A percentile compares a stretch with the other conserved stretches of the same genome.
Evolutionary conservation across 805 yeast species (phyloP).

Genomic region (Suhomyces kilbournensis): DNA sequence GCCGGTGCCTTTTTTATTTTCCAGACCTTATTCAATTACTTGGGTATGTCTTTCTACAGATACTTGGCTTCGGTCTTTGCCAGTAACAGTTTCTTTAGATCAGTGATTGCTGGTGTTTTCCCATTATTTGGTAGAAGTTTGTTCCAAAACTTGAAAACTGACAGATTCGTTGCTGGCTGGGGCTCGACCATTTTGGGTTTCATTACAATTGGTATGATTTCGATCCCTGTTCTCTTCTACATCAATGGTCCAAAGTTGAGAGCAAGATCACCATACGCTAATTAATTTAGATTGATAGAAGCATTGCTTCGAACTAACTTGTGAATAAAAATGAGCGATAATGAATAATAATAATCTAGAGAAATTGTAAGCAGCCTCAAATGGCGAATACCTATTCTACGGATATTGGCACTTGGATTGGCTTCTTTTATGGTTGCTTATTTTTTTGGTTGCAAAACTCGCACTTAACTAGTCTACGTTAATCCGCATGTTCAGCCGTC

Average conservation of each 20-base stretch:
- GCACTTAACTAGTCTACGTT: too few species aligned
- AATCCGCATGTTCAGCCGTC: neutral
- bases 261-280: constrained; percentile 39
- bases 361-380: neutral
- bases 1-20: constrained; percentile 34
- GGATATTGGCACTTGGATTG: neutral
- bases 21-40: constrained; percentile 51
- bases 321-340: neutral
- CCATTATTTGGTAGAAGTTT: constrained; percentile 63
- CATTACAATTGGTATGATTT: constrained; percentile 40
- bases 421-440: neutral
- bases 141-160: constrained; percentile 49
- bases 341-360: neutral
- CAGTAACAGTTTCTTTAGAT: constrained; percentile 51
- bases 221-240: constrained; percentile 47
- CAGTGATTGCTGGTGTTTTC: constrained; percentile 54
- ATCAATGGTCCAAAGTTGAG: constrained; percentile 44
- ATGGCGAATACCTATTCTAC: too few species aligned
- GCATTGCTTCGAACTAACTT: neutral
- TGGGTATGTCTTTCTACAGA: constrained; percentile 47
- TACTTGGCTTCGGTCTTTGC: constrained; percentile 60
- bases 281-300: neutral
- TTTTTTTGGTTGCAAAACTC: neutral
- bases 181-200: constrained; percentile 51
- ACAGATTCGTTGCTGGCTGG: constrained; percentile 57